phyloP scores from a whole-genome alignment of 306 rosid genomes.

The Cajanus cajan region DNA sequence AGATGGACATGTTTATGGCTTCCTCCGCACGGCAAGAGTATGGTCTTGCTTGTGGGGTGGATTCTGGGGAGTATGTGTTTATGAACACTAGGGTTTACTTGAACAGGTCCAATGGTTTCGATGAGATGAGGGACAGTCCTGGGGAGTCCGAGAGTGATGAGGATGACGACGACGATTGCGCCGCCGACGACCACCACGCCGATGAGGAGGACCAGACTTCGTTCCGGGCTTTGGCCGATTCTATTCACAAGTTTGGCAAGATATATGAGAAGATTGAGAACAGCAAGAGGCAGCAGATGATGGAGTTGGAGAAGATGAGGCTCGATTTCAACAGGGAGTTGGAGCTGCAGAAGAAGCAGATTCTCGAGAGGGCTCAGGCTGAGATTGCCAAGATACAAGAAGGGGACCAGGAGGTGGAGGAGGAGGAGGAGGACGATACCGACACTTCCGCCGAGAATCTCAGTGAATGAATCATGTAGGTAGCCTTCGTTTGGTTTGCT shows the following conservation, averaged over 20 bases:
- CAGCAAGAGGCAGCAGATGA: constrained; percentile 84
- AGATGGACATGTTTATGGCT: constrained; percentile 82
- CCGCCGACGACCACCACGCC: constrained; percentile 18
- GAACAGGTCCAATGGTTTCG: constrained; percentile 71
- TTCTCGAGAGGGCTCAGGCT: constrained; percentile 68
- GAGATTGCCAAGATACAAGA: constrained; percentile 70
- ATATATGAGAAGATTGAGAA: constrained; percentile 81
- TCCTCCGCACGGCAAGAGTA: constrained; percentile 55
- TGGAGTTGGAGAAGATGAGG: constrained; percentile 85
- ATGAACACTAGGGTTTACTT: constrained; percentile 75
- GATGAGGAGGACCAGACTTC: constrained; percentile 46
- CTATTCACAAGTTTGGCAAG: constrained; percentile 72
- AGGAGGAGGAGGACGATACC: constrained; percentile 35
- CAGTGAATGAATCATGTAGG: constrained; percentile 40
- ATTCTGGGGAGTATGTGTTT: constrained; percentile 83
- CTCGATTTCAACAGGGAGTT: constrained; percentile 62
- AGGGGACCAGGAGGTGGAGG: constrained; percentile 43
- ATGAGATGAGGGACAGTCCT: constrained; percentile 95
- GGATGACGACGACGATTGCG: constrained; percentile 21
- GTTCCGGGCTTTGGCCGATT: constrained; percentile 58
- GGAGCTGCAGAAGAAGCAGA: constrained; percentile 85
- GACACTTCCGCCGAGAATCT: constrained; percentile 48
- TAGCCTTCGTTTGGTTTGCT: background rate
- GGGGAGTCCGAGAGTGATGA: constrained; percentile 72
- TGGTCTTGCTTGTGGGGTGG: constrained; percentile 85